Evolutionary conservation across 208 protist genomes (phyloP).

Genomic region (Crithidia brevicula): DNA sequence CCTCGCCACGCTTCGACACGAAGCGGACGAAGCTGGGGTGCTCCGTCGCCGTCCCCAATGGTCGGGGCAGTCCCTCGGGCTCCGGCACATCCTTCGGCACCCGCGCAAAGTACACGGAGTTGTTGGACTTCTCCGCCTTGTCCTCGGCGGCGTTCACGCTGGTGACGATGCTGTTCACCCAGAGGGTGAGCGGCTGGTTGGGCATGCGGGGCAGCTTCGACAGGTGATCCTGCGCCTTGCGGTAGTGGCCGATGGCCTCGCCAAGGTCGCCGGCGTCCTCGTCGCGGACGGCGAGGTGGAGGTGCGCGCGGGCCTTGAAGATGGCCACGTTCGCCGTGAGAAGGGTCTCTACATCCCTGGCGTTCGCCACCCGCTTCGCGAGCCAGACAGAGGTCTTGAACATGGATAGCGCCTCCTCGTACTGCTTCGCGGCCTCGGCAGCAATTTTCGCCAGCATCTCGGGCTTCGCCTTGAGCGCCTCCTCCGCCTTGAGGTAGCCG

Average conservation of each 20-base stretch:
- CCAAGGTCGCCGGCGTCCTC: constrained; percentile 60
- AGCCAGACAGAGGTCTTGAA: constrained; percentile 61
- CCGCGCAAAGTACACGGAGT: constrained; percentile 77
- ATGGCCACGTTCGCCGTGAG: constrained; percentile 46
- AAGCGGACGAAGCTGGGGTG: constrained; percentile 59
- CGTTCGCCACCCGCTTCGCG: constrained; percentile 28
- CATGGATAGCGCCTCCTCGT: constrained; percentile 60
- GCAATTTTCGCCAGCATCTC: constrained; percentile 81
- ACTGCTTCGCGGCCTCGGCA: constrained; percentile 66
- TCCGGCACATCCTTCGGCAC: constrained; percentile 71
- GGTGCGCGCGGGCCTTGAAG: constrained; percentile 67
- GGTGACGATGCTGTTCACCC: constrained; percentile 74
- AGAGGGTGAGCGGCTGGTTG: constrained; percentile 41
- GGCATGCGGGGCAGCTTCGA: constrained; percentile 57
- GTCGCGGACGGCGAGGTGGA: constrained; percentile 65
- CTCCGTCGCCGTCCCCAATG: constrained; percentile 65
- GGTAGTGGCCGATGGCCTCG: constrained; percentile 72
- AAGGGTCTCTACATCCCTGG: constrained; percentile 59
- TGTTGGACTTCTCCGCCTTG: constrained; percentile 72
- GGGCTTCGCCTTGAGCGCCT: constrained; percentile 71
- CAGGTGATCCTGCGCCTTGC: constrained; percentile 62
- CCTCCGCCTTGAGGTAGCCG: constrained; percentile 80
- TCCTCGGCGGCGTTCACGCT: constrained; percentile 62
- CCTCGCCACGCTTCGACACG: constrained; percentile 61
- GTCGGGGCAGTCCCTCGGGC: constrained; percentile 56